Evolutionary conservation across 257 asterid species (phyloP).

Genomic region (Solanum piurae): DNA sequence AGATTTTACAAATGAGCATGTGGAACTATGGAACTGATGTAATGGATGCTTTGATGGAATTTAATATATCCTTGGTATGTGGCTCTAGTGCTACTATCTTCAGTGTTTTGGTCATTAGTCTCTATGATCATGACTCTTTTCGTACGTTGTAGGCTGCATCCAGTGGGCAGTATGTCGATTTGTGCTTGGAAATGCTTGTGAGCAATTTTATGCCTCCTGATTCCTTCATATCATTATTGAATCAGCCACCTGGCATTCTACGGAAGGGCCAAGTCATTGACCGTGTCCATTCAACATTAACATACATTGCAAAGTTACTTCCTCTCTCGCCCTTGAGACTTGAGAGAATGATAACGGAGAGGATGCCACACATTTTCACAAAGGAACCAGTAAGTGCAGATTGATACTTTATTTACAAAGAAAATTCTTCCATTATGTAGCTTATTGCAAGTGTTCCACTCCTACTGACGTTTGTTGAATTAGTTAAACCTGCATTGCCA

Average conservation of each 20-base stretch:
- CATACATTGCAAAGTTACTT: conserved; percentile 49
- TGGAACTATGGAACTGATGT: conserved; percentile 82
- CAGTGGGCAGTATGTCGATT: conserved; percentile 54
- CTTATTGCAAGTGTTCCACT: not conserved
- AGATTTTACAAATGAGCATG: conserved; percentile 68
- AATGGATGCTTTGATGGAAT: conserved; percentile 70
- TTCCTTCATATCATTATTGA: conserved; percentile 31
- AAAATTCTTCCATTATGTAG: not conserved
- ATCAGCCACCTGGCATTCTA: conserved; percentile 45
- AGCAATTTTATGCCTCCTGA: conserved; percentile 67
- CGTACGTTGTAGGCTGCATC: conserved; percentile 55
- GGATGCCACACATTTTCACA: conserved; percentile 44
- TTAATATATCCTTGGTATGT: conserved; percentile 64
- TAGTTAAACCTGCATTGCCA: not conserved
- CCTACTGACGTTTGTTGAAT: not conserved
- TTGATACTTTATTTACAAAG: not conserved
- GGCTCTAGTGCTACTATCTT: not conserved
- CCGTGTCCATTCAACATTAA: conserved; percentile 64
- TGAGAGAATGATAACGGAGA: conserved; percentile 44
- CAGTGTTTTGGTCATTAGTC: not conserved
- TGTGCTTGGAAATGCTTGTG: conserved; percentile 81
- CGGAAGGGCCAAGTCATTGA: conserved; percentile 71
- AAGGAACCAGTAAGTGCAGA: conserved; percentile 50
- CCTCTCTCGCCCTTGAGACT: conserved; percentile 78
- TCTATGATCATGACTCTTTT: not conserved